Evolutionary conservation across 306 rosid species (phyloP).

Genomic region (Dalbergia cultrata): DNA sequence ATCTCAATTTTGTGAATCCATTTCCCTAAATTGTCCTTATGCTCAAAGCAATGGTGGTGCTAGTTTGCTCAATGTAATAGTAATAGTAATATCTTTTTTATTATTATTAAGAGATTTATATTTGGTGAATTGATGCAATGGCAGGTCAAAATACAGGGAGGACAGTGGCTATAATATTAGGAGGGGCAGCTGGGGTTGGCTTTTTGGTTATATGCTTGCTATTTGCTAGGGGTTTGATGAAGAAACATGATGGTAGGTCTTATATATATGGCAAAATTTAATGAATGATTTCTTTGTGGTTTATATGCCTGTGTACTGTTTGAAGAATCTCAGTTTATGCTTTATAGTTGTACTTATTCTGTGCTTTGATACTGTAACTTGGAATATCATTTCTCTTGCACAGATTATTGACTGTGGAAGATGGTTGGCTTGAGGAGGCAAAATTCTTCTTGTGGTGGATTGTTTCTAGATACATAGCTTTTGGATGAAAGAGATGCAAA

Average conservation of each 20-base stretch:
- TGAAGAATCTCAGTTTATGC: neutral
- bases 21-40: conserved; percentile 12
- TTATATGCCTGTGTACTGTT: neutral
- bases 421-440: conserved; percentile 51
- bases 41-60: neutral
- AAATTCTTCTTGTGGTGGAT: conserved; percentile 58
- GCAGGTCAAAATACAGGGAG: conserved; percentile 77
- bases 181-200: conserved; percentile 92
- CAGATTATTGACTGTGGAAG: conserved; percentile 76
- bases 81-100: neutral
- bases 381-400: conserved; percentile 55
- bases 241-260: conserved; percentile 87
- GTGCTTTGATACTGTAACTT: conserved; percentile 40
- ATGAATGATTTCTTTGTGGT: conserved; percentile 16
- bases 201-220: conserved; percentile 82
- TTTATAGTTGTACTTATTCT: neutral
- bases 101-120: conserved; percentile 12
- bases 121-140: conserved; percentile 51
- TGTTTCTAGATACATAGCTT: conserved; percentile 53
- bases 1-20: conserved; percentile 28
- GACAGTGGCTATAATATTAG: conserved; percentile 96
- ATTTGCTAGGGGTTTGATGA: conserved; percentile 83
- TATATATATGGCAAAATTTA: neutral
- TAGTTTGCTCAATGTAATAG: neutral
- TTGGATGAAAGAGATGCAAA: conserved; percentile 50